Evolutionary conservation across 768 basidiomycete genomes (phyloP).

Genomic region (Suillus ampliporus): DNA sequence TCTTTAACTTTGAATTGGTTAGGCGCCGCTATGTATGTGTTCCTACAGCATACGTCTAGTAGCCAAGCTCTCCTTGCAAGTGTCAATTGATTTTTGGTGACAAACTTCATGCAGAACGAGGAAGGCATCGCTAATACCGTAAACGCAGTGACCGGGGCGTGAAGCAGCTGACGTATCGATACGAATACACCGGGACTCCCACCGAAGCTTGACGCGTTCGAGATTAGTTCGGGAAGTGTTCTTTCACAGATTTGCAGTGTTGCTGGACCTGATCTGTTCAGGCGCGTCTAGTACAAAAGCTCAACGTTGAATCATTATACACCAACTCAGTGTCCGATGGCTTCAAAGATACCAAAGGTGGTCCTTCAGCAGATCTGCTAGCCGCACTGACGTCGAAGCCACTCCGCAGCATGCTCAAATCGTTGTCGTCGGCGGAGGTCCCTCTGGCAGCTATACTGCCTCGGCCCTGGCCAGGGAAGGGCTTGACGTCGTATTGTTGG

Average conservation of each 20-base stretch:
- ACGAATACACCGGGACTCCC: neutral
- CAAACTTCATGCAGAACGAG: neutral
- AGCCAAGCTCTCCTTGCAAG: neutral
- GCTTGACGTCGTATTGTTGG: conserved; percentile 59
- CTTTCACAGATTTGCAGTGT: conserved; percentile 1
- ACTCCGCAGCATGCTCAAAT: conserved; percentile 30
- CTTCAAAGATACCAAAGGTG: conserved; percentile 20
- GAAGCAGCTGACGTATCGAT: neutral
- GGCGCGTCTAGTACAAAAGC: neutral
- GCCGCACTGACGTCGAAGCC: neutral
- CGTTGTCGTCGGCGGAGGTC: conserved; percentile 65
- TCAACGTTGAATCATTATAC: neutral
- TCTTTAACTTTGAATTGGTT: neutral
- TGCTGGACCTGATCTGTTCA: neutral
- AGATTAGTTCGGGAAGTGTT: neutral
- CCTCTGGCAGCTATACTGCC: conserved; percentile 62
- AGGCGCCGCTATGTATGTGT: neutral
- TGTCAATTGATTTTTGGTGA: neutral
- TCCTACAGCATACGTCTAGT: neutral
- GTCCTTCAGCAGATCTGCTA: neutral
- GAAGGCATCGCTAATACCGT: neutral
- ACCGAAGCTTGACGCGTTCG: conserved; percentile 1
- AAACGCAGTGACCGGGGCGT: neutral
- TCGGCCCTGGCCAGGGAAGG: conserved; percentile 62
- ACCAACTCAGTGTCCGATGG: neutral